A percentile compares a stretch with the other conserved stretches of the same genome.
These are phyloP conservation scores for Phytophthora brassicae DNA, from an alignment of 352 stramenopile species.

Conservation along the genomic window DNA sequence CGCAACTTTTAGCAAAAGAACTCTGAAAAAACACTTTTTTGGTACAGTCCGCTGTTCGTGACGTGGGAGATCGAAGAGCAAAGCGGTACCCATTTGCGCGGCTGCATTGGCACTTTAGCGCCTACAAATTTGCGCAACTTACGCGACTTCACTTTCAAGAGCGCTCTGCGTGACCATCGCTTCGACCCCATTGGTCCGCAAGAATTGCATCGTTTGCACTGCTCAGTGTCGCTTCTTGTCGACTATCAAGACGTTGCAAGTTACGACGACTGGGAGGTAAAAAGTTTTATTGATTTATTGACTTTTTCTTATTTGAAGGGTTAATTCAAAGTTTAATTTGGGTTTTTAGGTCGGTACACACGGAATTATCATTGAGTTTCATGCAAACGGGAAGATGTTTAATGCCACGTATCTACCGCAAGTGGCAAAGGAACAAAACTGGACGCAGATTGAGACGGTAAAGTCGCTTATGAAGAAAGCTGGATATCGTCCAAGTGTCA, in stretches of 20 bases:
- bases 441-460: constrained; percentile 69
- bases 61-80: constrained; percentile 81
- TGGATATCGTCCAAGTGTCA: constrained; percentile 64
- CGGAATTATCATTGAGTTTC: constrained; percentile 84
- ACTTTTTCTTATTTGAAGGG: background rate
- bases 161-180: constrained; percentile 69
- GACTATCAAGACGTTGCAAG: constrained; percentile 75
- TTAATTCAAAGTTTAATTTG: background rate
- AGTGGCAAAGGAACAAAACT: constrained; percentile 74
- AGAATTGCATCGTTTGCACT: constrained; percentile 67
- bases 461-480: constrained; percentile 82
- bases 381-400: constrained; percentile 46
- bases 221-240: constrained; percentile 81
- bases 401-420: constrained; percentile 81
- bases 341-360: constrained; percentile 58
- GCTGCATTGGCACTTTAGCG: constrained; percentile 79
- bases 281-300: too few relatives aligned
- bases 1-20: background rate
- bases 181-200: constrained; percentile 75
- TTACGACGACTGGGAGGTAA: constrained; percentile 83
- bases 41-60: constrained; percentile 71
- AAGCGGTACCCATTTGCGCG: constrained; percentile 50
- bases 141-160: constrained; percentile 85
- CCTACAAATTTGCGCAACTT: constrained; percentile 67
- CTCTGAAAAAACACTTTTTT: background rate